A percentile compares a stretch with the other conserved stretches of the same genome.
Conservation (phyloP, 2,329 filamentous ascomycete species). For the Fusarium scirpi region DNA sequence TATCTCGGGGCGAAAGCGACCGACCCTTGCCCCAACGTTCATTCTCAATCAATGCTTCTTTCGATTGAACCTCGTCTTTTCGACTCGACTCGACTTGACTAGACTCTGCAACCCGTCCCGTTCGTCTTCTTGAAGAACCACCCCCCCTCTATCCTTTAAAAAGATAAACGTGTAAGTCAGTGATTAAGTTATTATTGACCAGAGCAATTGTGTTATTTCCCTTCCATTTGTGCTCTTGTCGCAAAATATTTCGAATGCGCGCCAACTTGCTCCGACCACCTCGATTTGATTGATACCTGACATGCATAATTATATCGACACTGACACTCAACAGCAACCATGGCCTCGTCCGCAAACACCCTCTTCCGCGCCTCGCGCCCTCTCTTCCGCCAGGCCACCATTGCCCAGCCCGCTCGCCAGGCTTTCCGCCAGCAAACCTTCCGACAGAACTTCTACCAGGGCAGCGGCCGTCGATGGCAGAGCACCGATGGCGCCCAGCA, state of each 20-base stretch:
- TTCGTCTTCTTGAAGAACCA: conserved; percentile 5
- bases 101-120: background rate
- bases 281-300: conserved; percentile 6
- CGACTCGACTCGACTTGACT: conserved; percentile 9
- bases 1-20: conserved; percentile 39
- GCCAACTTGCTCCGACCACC: background rate
- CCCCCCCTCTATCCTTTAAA: conserved; percentile 10
- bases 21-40: conserved; percentile 39
- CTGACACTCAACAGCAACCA: conserved; percentile 44
- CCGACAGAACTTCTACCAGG: conserved; percentile 57
- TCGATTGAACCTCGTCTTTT: conserved; percentile 23
- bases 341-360: conserved; percentile 61
- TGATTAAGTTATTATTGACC: background rate
- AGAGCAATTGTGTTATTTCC: conserved; percentile 9
- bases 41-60: conserved; percentile 33
- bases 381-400: conserved; percentile 66
- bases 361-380: conserved; percentile 68
- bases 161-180: conserved; percentile 27
- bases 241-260: conserved; percentile 7
- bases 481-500: conserved; percentile 69
- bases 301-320: conserved; percentile 7
- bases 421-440: conserved; percentile 62
- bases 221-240: background rate
- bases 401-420: conserved; percentile 65
- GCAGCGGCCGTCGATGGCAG: conserved; percentile 69